These are phyloP conservation scores for Capsicum baccatum DNA, from an alignment of 257 asterid species.

Conservation along the genomic window DNA sequence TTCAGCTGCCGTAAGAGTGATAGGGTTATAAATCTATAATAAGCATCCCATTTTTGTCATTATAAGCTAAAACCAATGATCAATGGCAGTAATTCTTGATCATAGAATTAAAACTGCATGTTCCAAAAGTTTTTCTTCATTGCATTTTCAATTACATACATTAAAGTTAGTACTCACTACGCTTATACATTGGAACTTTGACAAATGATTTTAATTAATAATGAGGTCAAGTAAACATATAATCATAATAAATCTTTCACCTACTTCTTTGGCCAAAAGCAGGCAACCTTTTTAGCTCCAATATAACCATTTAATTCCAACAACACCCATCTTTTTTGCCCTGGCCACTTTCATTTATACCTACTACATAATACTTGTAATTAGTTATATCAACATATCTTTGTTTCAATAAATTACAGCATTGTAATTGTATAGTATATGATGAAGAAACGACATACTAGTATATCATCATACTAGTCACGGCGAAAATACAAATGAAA, in stretches of 20 bases:
- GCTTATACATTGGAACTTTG: not conserved
- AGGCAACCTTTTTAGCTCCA: conserved; percentile 44
- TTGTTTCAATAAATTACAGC: not conserved
- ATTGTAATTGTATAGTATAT: not conserved
- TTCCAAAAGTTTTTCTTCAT: no score
- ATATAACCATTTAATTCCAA: conserved; percentile 7
- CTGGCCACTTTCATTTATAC: conserved; percentile 1
- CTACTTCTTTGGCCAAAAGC: conserved; percentile 54
- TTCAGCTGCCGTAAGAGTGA: no score
- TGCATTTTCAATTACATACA: no score
- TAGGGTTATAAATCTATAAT: no score
- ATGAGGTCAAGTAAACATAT: conserved; percentile 37
- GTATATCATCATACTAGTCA: not conserved
- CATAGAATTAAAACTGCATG: no score
- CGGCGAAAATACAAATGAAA: not conserved
- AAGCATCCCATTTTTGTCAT: no score
- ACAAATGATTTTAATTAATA: conserved; percentile 35
- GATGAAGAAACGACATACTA: not conserved
- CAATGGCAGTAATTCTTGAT: no score
- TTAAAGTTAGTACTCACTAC: no score
- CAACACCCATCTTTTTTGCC: not conserved
- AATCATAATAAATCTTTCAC: conserved; percentile 38
- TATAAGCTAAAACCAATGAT: no score
- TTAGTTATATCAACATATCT: not conserved
- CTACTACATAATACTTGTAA: not conserved